These are phyloP conservation scores for Brassica carinata DNA, from an alignment of 345 rosid genomes.

Conservation along the genomic window DNA sequence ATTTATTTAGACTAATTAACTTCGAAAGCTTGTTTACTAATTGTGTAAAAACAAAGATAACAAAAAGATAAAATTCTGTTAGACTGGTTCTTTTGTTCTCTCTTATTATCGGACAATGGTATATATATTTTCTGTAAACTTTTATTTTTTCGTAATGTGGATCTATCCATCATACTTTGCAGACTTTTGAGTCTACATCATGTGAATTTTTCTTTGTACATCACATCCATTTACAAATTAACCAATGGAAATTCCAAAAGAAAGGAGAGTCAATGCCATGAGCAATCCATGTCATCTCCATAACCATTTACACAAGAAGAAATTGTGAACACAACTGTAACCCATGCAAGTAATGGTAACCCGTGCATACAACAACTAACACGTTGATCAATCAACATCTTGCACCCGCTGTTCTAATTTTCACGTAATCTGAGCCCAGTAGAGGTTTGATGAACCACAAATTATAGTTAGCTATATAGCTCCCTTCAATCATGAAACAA, in stretches of 20 bases:
- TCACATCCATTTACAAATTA: background rate
- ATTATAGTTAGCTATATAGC: background rate
- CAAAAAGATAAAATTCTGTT: background rate
- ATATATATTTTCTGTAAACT: background rate
- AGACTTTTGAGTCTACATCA: background rate
- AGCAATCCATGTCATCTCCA: background rate
- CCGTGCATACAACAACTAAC: background rate
- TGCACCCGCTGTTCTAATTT: background rate
- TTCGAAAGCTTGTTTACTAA: background rate
- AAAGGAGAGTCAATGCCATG: background rate
- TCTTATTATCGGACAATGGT: background rate
- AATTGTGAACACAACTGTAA: background rate
- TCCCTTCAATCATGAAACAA: background rate
- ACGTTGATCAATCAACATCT: background rate
- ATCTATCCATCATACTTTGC: background rate
- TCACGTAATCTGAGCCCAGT: background rate
- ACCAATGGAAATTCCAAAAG: background rate
- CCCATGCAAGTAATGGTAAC: background rate
- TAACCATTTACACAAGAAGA: background rate
- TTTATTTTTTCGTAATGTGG: background rate
- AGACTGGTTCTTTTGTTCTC: background rate
- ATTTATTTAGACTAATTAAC: background rate
- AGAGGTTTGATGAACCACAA: background rate
- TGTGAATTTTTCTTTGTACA: no score
- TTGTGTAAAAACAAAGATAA: background rate